Base-by-base conservation (phyloP, 2,329 filamentous ascomycete genomes). In the Tothia fuscella region DNA sequence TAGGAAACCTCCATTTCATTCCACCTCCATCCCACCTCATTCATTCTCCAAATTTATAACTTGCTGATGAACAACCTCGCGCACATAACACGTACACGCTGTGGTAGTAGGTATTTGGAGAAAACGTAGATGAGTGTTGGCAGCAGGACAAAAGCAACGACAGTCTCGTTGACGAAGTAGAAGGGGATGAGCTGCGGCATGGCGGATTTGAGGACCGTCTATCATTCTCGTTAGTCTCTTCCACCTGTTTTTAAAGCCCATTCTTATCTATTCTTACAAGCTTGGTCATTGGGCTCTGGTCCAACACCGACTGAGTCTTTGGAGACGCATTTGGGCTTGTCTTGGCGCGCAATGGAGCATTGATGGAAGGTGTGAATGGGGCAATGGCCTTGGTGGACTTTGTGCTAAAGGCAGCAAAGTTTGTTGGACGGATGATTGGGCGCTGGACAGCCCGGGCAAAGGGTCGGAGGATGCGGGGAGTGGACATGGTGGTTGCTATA, bases 141-240 rank as follows among this genome's bases (percentile, higher is more conserved):
- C 32, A 64, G 51, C 44, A 60, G 51, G 52, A 63, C 50, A 50
- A 63, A 63, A 35, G 60, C 61, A 48, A 57, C 51, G 47, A 57
- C 60, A 46, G 56, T 59, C 58, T 64, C 61, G 55, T 63, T 64
- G 53, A 64, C 59, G 56, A 63, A 63, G 57, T 62, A 64, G 57
- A 64, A 64, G 49, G 61, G 61, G 37, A 64, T 56, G 46, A 64
- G 61, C 55, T 64, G 61, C 46, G 61, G 61, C 61, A 64, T 64
- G 47, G 59, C 61, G 47, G 61, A 61, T 53, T 59, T 57, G 50
- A 63, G 58, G 41, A 60, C 49, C 12, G 51, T 58, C 60, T 62
- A 45, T 42, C 13, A 13, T 12, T 53, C 12, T 26, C 24, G 36
- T 39, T 19, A 36, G n/a, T 41, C 22, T 12, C n/a, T 7, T 6